These are phyloP conservation scores for Phylloporus sp. DNA, from an alignment of 768 basidiomycete species.

Conservation along the genomic window DNA sequence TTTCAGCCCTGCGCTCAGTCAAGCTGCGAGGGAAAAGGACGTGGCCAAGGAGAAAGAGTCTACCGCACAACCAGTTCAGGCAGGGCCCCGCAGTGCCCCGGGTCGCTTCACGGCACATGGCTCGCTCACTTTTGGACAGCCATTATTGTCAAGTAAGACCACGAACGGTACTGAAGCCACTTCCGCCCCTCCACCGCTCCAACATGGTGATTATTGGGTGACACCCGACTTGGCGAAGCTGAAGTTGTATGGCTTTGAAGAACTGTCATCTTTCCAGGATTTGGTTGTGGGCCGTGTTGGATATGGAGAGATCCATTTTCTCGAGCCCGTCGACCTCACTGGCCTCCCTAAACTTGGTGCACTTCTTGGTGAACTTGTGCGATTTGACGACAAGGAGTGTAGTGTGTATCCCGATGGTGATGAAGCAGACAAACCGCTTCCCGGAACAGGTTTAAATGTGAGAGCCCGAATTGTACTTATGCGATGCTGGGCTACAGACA, in stretches of 20 bases:
- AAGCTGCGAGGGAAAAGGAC: constrained; percentile 74
- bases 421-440: constrained; percentile 78
- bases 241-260: constrained; percentile 65
- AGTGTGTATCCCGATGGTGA: constrained; percentile 90
- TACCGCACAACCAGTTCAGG: constrained; percentile 26
- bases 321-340: constrained; percentile 82
- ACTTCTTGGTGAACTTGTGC: constrained; percentile 81
- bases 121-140: constrained; percentile 27
- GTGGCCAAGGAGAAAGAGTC: constrained; percentile 40
- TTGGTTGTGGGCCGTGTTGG: constrained; percentile 90
- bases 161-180: constrained; percentile 20
- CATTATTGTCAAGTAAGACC: constrained; percentile 28
- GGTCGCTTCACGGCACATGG: constrained; percentile 41
- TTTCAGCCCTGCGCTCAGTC: constrained; percentile 72
- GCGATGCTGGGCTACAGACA: constrained; percentile 86
- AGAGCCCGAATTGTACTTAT: constrained; percentile 72
- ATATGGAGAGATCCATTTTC: constrained; percentile 83
- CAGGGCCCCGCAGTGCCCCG: constrained; percentile 37
- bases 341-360: constrained; percentile 73
- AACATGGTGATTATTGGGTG: constrained; percentile 90
- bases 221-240: constrained; percentile 75
- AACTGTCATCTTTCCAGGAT: constrained; percentile 67
- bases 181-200: constrained; percentile 39
- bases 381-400: constrained; percentile 89
- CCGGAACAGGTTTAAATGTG: constrained; percentile 87